Percentiles rank a stretch among this genome's conserved stretches.
These are phyloP conservation scores for Diversispora eburnea DNA, from an alignment of 192 early-diverging fungal genomes.

Conservation along the genomic window DNA sequence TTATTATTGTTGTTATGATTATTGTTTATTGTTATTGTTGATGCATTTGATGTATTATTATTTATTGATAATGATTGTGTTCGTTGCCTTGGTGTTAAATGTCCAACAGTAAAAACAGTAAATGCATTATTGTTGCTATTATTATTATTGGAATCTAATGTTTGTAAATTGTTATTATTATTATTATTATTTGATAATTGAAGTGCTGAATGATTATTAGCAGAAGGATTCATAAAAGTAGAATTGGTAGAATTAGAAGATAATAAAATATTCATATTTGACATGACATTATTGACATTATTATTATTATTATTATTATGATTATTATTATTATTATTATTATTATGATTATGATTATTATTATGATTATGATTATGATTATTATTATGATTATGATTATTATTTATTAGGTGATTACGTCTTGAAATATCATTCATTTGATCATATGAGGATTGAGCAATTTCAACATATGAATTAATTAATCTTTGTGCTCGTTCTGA, in stretches of 20 bases:
- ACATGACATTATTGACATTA: no score
- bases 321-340: no score
- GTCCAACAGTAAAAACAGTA: constrained; percentile 29
- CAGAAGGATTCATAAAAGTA: no score
- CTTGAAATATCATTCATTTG: constrained; percentile 34
- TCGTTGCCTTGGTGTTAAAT: constrained; percentile 28
- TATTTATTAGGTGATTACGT: constrained; percentile 21
- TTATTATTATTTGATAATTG: background rate
- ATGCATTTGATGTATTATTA: background rate
- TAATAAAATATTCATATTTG: no score
- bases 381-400: background rate
- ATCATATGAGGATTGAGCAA: constrained; percentile 25
- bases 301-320: no score
- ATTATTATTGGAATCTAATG: background rate
- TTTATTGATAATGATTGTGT: constrained; percentile 1
- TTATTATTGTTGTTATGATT: no score
- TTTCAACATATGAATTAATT: constrained; percentile 34
- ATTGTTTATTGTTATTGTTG: constrained; percentile 24
- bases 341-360: no score
- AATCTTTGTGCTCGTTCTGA: constrained; percentile 34
- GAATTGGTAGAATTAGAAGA: no score
- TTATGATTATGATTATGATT: background rate
- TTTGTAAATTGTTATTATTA: background rate
- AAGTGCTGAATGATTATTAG: no score
- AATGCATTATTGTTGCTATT: constrained; percentile 1